Conservation (phyloP, 106 monocot genomes). For the Allium fistulosum region DNA sequence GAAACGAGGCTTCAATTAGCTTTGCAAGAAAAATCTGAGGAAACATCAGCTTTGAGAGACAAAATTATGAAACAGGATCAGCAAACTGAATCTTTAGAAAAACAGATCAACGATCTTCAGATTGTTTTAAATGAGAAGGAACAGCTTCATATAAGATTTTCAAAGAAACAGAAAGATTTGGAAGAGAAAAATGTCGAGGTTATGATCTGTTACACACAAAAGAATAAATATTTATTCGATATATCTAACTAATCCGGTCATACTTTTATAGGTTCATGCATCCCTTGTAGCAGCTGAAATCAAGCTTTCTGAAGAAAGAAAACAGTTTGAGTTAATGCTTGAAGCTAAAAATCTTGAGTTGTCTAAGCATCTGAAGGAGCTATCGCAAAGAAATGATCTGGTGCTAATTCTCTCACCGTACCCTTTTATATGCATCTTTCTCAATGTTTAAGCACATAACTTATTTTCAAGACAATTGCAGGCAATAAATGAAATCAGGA, state of each 20-base stretch:
- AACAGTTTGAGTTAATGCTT: conserved; percentile 78
- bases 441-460: not conserved
- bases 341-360: conserved; percentile 86
- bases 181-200: conserved; percentile 81
- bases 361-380: conserved; percentile 86
- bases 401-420: conserved; percentile 19
- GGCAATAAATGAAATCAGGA: conserved; percentile 96
- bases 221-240: not conserved
- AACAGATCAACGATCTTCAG: conserved; percentile 49
- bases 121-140: conserved; percentile 61
- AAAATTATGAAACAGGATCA: conserved; percentile 44
- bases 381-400: conserved; percentile 95
- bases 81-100: conserved; percentile 40
- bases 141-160: conserved; percentile 25
- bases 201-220: not conserved
- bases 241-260: not conserved
- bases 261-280: conserved; percentile 42
- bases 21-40: conserved; percentile 41
- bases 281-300: conserved; percentile 60
- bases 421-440: not conserved
- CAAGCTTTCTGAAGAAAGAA: conserved; percentile 64
- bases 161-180: conserved; percentile 54
- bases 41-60: conserved; percentile 34
- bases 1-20: conserved; percentile 30
- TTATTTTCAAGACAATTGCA: conserved; percentile 15